Conservation (phyloP, 1,284 basidiomycete genomes). For the Pseudozyma sp. region DNA sequence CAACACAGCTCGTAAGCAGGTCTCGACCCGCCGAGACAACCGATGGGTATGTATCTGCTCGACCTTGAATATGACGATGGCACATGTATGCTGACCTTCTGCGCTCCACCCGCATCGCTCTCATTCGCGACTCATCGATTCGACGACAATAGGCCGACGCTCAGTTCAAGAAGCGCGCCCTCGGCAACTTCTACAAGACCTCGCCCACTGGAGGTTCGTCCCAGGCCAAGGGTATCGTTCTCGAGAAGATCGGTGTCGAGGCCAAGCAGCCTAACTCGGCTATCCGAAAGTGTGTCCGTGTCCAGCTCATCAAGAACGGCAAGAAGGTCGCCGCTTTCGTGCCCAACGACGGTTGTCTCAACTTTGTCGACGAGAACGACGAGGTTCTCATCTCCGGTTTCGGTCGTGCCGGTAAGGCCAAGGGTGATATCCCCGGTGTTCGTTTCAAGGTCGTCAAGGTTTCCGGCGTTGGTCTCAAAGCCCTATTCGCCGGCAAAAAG, state of each 20-base stretch:
- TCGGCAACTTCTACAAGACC: conserved; percentile 99
- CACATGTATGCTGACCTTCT: conserved; percentile 16
- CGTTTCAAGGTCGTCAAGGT: conserved; percentile 99
- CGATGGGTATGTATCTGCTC: conserved; percentile 76
- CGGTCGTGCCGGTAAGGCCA: conserved; percentile 99
- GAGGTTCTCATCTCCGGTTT: conserved; percentile 99
- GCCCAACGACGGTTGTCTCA: conserved; percentile 95
- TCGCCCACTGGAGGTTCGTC: conserved; percentile 99
- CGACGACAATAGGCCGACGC: conserved; percentile 83
- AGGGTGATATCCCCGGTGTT: conserved; percentile 88
- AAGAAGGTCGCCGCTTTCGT: conserved; percentile 78
- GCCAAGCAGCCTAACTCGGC: conserved; percentile 99
- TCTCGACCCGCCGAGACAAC: conserved; percentile 92
- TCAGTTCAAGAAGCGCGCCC: conserved; percentile 98
- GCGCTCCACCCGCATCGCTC: background rate
- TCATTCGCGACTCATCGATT: background rate
- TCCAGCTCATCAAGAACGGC: conserved; percentile 99
- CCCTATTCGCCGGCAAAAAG: conserved; percentile 52
- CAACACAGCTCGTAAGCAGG: conserved; percentile 98
- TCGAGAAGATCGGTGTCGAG: conserved; percentile 91
- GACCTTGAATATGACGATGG: background rate
- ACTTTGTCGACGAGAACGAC: conserved; percentile 93
- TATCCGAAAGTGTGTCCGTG: conserved; percentile 99
- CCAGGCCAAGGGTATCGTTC: conserved; percentile 99
- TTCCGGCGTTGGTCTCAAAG: conserved; percentile 90